Base-by-base conservation (phyloP, 495 filamentous ascomycete genomes). In the Apiosordaria backusii region DNA sequence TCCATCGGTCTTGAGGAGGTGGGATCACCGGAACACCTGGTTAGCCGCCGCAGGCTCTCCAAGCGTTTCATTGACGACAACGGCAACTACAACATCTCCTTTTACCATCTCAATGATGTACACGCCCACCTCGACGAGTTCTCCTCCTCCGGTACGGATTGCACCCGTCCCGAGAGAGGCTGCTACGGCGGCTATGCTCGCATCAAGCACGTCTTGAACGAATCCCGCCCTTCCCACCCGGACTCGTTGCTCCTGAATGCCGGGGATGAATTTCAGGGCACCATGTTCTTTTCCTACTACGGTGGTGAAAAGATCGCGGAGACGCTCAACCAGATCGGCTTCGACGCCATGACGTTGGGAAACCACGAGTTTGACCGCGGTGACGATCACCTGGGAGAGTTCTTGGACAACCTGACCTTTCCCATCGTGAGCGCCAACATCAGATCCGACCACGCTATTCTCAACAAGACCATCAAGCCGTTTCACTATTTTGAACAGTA, bases 91-190 rank as follows among this genome's bases (percentile, higher is more conserved):
- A 86, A 86, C 65, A 83, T 87, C 57, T 85, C 84, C 4, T 84
- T 87, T 73, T 88, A 86, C 71, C 85, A 87, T 70, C 76, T 87
- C 74, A 88, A 88, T 70, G 85, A 87, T 68, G 85, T 88, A 0
- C 85, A 88, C 67, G 81, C 84, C 29, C 84, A 86, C 67, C 76
- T 88, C 7, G 85, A 87, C 67, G 68, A 87, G 72, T 87, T 85
- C 70, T 75, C 81, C 10, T 76, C 79, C 24, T 82, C 82, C 0
- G 85, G 85, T 24, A 79, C 83, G 9, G 84, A 86, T 67, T 87
- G 85, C 73, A 78, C 78, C 0, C 65, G 75, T 24, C 80, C 82
- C 1, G 71, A 77, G 24, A 74, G 75, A 50, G 85, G 84, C 6
- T 87, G 85, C 68, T 86, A 77, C 64, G 85, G 85, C n/a, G 85